These are phyloP conservation scores for Diutina ranongensis DNA, from an alignment of 1,139 yeast genomes.

Conservation along the genomic window DNA sequence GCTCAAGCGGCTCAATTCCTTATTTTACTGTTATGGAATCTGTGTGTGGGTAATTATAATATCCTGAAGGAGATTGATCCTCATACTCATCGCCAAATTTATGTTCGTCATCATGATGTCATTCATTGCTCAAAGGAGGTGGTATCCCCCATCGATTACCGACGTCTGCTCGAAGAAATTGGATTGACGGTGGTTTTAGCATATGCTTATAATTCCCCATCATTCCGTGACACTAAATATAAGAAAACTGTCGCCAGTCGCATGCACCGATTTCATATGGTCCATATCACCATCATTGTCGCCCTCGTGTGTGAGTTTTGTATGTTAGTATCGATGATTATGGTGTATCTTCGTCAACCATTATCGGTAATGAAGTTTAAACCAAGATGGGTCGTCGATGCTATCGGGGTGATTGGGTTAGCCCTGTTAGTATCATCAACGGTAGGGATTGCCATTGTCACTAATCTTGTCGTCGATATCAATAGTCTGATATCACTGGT, in stretches of 20 bases:
- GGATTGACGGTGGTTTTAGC: neutral
- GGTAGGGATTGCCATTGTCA: constrained; percentile 2
- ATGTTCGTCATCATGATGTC: constrained; percentile 2
- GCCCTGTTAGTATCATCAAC: neutral
- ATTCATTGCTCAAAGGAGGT: neutral
- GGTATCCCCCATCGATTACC: neutral
- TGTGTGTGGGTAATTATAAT: constrained; percentile 5
- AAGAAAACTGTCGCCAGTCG: neutral
- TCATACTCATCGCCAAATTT: neutral
- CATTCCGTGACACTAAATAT: neutral
- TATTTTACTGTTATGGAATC: neutral
- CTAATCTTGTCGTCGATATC: neutral
- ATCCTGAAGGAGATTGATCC: neutral
- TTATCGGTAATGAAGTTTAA: neutral
- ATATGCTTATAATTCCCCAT: neutral
- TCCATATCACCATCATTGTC: neutral
- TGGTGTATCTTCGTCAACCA: neutral
- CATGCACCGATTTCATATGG: neutral
- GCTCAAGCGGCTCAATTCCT: constrained; percentile 4
- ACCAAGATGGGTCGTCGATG: neutral
- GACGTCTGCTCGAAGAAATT: neutral
- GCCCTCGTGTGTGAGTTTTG: neutral
- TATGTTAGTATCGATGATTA: neutral
- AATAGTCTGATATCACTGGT: neutral
- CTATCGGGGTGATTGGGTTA: neutral